Evolutionary conservation across 2,329 filamentous ascomycete species (phyloP), one percentile per base, ranked within the genome.

Genomic region (Fusarium cyanostomum): DNA sequence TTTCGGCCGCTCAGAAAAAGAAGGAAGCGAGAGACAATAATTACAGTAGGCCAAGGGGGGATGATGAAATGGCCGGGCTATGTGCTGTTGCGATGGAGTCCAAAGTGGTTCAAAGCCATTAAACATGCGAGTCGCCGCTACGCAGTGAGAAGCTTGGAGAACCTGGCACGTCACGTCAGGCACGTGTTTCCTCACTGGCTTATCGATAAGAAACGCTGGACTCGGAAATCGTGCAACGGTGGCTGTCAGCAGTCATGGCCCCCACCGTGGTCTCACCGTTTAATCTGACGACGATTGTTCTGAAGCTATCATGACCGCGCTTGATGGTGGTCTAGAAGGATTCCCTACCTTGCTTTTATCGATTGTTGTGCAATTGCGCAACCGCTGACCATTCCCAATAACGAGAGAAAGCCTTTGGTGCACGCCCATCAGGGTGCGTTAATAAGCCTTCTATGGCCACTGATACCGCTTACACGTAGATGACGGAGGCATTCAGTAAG

Each of bases 161-260:
- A 59, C 56, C 61, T 59, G 58, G 58, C 56, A 52, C 67, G 69
- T 70, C 68, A 71, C 62, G 68, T 68, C 62, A 70, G 63, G 68
- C 67, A 69, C 56, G 63, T 70, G 64, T 63, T 64, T 13, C 43
- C 28, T 18, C 50, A 55, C 30, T 52, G 26, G 27, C 67, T 70
- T 70, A 70, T 70, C 68, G 66, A 71, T 69, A 68, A 64, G 63
- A 45, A 35, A 11, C 27, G 4, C 42, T 31, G 26, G 35, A 39
- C 11, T 31, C 26, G 58, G 16, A 26, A 30, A n/a, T 37, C 21
- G 24, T 37, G 26, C 30, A 38, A 31, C 45, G 11, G 52, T 60
- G 56, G 56, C 59, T 61, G 30, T 50, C 15, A 33, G 12, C 45
- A 46, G 44, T 43, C 21, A 50, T 56, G 31, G 49, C 50, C 41